Evolutionary conservation across 1,139 yeast species (phyloP), one percentile per base, ranked within the genome.

Genomic region (Chernovozyma aurita): DNA sequence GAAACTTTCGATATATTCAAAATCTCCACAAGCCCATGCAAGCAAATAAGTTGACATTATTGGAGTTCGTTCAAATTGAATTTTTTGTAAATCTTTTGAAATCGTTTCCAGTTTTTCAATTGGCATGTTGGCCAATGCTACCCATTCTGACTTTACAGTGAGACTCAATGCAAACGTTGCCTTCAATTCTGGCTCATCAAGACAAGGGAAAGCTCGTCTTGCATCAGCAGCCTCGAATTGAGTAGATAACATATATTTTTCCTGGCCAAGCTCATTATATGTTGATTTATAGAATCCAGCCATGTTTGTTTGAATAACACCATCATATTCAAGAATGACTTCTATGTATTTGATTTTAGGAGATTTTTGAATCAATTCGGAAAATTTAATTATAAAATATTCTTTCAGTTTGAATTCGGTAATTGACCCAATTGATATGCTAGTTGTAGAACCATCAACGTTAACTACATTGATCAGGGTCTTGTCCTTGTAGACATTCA

Each of bases 161-260:
- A 85, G 63, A 21, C 79, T 68, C 40, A 85, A 74, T 39, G 75
- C 77, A 50, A 79, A 85, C 18, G 85, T 74, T 7, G 94, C 85
- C 61, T 85, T 85, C 42, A 80, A 67, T 38, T 77, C 73, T 20
- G 95, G 95, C 56, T 85, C 94, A 55, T 84, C 94, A 46, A 82
- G 76, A 53, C 86, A 83, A 14, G 95, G 95, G 63, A 85, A 81
- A 1, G 94, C 90, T 51, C 87, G 73, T 58, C 95, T 79, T 36
- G 90, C 87, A 55, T 84, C 90, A 21, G 90, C 82, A 24, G 95
- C 85, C 61, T 85, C 95, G 73, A 85, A 82, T 61, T 85, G 95
- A 31, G 95, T 85, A 27, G 90, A 78, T 32, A 86, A 81, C 68
- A 83, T 73, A 44, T 72, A 76, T 52, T 80, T 78, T 33, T 74